Conservation (phyloP, 1,284 basidiomycete species). For the Mycena citricolor region DNA sequence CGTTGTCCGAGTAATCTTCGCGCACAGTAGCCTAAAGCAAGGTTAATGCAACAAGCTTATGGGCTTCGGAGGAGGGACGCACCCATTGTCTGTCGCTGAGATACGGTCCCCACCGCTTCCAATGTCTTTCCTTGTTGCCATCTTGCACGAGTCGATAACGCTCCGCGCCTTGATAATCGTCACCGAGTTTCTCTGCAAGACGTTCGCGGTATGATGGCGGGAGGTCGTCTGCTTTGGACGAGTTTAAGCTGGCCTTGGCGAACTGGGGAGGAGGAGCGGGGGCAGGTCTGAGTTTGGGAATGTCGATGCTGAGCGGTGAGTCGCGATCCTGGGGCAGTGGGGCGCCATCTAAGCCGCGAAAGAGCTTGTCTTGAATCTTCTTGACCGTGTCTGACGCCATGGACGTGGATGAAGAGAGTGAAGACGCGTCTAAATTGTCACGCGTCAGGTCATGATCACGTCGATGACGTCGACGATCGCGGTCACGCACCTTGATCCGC, state of each 20-base stretch:
- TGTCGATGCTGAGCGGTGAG: slow-evolving; percentile 69
- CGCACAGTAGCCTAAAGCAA: slow-evolving; percentile 84
- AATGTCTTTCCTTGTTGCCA: slow-evolving; percentile 71
- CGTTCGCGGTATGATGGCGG: slow-evolving; percentile 53
- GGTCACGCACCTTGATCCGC: too few species aligned
- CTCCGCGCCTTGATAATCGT: slow-evolving; percentile 66
- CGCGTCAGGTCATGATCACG: too few species aligned
- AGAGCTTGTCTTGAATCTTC: slow-evolving; percentile 77
- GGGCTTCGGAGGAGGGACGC: slow-evolving; percentile 32
- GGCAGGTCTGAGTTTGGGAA: slow-evolving; percentile 56
- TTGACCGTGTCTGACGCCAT: slow-evolving; percentile 42
- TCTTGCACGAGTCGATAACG: slow-evolving; percentile 73
- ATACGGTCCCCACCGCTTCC: slow-evolving; percentile 99
- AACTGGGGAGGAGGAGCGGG: slow-evolving; percentile 46
- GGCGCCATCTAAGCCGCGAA: slow-evolving; percentile 42
- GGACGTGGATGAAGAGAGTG: neutral
- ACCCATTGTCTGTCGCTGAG: slow-evolving; percentile 98
- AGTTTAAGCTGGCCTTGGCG: slow-evolving; percentile 38
- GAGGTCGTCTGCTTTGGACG: slow-evolving; percentile 32
- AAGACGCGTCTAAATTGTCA: too few species aligned
- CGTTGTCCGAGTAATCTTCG: slow-evolving; percentile 95
- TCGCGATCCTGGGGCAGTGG: slow-evolving; percentile 28
- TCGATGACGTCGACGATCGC: neutral
- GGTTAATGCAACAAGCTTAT: slow-evolving; percentile 8
- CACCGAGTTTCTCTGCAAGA: slow-evolving; percentile 57